Evolutionary conservation across 164 flowering plant species (phyloP).

Genomic region (Nymphaea thermarum): DNA sequence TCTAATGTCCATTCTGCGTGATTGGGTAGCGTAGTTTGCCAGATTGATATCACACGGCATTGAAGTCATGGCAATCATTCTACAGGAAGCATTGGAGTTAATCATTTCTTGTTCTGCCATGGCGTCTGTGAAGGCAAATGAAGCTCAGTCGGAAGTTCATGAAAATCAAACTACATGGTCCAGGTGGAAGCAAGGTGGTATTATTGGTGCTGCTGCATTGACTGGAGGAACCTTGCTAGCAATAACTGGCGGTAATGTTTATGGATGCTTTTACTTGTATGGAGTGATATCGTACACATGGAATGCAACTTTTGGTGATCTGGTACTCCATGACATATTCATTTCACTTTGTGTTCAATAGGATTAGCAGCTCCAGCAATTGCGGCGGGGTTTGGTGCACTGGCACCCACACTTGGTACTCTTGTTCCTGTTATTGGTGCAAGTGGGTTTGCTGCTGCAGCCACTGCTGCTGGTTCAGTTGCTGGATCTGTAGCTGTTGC

Average conservation of each 20-base stretch:
- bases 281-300: too few species aligned
- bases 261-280: neutral
- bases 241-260: slow-evolving; percentile 74
- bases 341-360: slow-evolving; percentile 19
- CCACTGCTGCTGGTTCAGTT: slow-evolving; percentile 93
- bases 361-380: slow-evolving; percentile 99
- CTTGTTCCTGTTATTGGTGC: slow-evolving; percentile 94
- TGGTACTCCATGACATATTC: neutral
- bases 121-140: slow-evolving; percentile 53
- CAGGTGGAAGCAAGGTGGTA: slow-evolving; percentile 96
- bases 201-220: slow-evolving; percentile 98
- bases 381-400: slow-evolving; percentile 94
- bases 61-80: neutral
- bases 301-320: too few species aligned
- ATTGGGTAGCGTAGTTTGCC: neutral
- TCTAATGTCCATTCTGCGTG: too few species aligned
- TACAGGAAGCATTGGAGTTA: slow-evolving; percentile 90
- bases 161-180: slow-evolving; percentile 50
- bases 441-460: slow-evolving; percentile 97
- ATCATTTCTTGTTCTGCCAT: slow-evolving; percentile 88
- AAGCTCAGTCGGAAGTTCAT: slow-evolving; percentile 30
- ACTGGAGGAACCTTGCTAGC: slow-evolving; percentile 98
- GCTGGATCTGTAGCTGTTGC: slow-evolving; percentile 99
- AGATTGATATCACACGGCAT: neutral
- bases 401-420: slow-evolving; percentile 95